These are phyloP conservation scores for Lonicera japonica DNA, from an alignment of 129 eudicot genomes.

Conservation along the genomic window DNA sequence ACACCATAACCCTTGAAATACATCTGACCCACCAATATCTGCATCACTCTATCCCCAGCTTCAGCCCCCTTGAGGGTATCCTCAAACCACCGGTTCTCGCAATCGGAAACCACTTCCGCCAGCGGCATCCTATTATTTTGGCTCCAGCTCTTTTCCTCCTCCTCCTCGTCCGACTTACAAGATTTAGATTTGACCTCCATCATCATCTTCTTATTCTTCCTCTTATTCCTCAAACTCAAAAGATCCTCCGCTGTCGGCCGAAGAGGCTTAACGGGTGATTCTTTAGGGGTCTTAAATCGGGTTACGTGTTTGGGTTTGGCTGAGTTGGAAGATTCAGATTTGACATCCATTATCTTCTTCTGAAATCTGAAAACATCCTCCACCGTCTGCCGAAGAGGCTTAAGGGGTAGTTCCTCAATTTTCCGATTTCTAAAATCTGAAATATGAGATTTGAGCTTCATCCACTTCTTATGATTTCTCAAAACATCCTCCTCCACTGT, in stretches of 20 bases:
- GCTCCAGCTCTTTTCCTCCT: slow-evolving; percentile 14
- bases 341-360: no score
- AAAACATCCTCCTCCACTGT: no score
- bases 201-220: no score
- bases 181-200: no score
- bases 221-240: slow-evolving; percentile 19
- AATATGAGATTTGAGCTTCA: no score
- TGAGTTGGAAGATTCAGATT: no score
- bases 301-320: slow-evolving; percentile 26
- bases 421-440: no score
- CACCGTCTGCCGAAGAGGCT: no score
- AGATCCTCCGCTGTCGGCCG: slow-evolving; percentile 12
- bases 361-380: no score
- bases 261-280: slow-evolving; percentile 7
- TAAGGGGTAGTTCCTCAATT: no score
- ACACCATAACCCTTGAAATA: slow-evolving; percentile 74
- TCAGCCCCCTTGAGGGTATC: slow-evolving; percentile 67
- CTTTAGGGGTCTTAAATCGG: slow-evolving; percentile 5
- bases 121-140: slow-evolving; percentile 39
- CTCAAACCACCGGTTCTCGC: slow-evolving; percentile 75
- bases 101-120: slow-evolving; percentile 64
- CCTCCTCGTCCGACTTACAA: slow-evolving; percentile 14
- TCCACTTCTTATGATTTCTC: no score
- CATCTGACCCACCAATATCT: slow-evolving; percentile 95
- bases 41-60: slow-evolving; percentile 71